These are phyloP conservation scores for Cercospora beticola DNA, from an alignment of 2,329 filamentous ascomycete species.

Conservation along the genomic window DNA sequence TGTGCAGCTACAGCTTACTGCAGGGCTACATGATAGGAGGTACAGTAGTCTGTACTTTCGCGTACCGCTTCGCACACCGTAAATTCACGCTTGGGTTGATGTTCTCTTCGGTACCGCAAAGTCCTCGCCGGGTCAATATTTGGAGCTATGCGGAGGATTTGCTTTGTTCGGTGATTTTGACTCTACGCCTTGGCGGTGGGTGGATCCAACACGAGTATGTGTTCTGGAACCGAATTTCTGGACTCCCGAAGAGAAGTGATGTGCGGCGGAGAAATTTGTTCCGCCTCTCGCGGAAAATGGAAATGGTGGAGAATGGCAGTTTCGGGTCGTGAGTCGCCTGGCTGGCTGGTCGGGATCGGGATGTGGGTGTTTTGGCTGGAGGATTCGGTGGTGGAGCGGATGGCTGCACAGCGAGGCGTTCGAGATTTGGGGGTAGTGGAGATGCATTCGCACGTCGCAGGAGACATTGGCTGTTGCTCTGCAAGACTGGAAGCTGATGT, in stretches of 20 bases:
- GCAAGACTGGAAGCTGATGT: background rate
- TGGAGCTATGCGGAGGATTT: background rate
- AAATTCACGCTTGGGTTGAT: background rate
- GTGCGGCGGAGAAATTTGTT: background rate
- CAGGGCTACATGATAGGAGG: background rate
- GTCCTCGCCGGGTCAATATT: background rate
- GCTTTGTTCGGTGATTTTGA: background rate
- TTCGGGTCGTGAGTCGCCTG: background rate
- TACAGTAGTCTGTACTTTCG: background rate
- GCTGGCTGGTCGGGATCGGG: background rate
- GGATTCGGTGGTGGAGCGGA: background rate
- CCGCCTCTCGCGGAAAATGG: background rate
- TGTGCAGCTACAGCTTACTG: background rate
- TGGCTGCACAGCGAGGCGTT: background rate
- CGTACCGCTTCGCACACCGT: background rate
- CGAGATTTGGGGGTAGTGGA: background rate
- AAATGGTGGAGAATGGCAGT: background rate
- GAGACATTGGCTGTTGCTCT: background rate
- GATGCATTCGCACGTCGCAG: background rate
- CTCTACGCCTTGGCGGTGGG: no score
- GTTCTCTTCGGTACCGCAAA: background rate
- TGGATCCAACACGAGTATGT: no score
- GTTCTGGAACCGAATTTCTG: background rate
- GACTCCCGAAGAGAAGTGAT: background rate
- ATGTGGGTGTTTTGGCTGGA: background rate